phyloP scores from a whole-genome alignment of 2,329 filamentous ascomycete genomes.

The Trichoderma sp. region DNA sequence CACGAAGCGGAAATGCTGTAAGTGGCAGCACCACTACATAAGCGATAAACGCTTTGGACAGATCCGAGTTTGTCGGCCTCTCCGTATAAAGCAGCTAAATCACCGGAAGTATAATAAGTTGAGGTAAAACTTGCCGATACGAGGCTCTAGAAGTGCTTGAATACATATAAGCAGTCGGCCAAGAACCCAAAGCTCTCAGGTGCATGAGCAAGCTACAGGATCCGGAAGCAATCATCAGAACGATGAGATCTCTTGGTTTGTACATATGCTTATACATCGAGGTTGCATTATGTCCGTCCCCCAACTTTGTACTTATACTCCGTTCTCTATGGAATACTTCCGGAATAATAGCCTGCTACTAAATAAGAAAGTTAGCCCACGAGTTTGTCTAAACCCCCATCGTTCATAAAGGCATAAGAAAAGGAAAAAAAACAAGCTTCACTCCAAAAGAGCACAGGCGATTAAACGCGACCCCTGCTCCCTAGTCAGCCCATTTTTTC shows the following conservation, averaged over 20 bases:
- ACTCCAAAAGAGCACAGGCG: neutral
- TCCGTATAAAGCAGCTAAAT: neutral
- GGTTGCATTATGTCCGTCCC: neutral
- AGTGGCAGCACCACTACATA: neutral
- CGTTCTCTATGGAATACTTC: neutral
- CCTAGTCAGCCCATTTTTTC: neutral
- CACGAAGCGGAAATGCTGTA: neutral
- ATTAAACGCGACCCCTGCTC: neutral
- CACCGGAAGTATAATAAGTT: neutral
- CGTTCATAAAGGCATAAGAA: neutral
- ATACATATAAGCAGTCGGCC: neutral
- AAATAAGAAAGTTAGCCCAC: neutral
- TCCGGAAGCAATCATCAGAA: neutral
- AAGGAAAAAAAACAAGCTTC: neutral
- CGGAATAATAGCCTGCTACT: neutral
- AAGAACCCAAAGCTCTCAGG: neutral
- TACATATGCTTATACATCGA: neutral
- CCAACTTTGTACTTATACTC: neutral
- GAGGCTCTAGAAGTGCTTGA: neutral
- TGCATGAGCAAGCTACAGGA: neutral
- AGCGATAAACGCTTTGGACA: neutral
- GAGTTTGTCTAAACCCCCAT: neutral
- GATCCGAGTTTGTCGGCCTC: neutral
- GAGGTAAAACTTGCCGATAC: neutral
- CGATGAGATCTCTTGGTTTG: neutral